A percentile compares a stretch with the other conserved stretches of the same genome.
Evolutionary conservation across 2,329 filamentous ascomycete species (phyloP).

Genomic region (Pezicula radicicola): DNA sequence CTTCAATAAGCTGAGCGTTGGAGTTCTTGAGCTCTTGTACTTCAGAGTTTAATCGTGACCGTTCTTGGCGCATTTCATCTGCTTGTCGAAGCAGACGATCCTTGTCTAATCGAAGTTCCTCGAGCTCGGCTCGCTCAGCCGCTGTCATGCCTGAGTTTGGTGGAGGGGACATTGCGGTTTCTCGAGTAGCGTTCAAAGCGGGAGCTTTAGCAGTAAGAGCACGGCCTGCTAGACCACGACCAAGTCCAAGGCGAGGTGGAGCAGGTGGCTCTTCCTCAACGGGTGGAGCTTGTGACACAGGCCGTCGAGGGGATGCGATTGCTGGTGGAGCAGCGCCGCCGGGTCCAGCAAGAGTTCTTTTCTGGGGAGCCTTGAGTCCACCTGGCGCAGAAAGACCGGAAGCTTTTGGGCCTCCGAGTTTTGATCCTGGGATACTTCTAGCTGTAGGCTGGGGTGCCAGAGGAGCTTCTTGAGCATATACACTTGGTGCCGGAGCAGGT

Average conservation of each 20-base stretch:
- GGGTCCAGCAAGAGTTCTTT: conserved; percentile 48
- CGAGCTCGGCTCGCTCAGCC: conserved; percentile 87
- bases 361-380: conserved; percentile 58
- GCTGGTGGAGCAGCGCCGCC: conserved; percentile 32
- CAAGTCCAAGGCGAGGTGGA: conserved; percentile 30
- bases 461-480: conserved; percentile 47
- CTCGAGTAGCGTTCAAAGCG: conserved; percentile 46
- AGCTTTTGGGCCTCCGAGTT: conserved; percentile 53
- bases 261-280: conserved; percentile 31
- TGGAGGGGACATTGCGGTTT: conserved; percentile 53
- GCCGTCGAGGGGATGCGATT: conserved; percentile 44
- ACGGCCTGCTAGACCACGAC: conserved; percentile 75
- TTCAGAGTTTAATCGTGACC: conserved; percentile 77
- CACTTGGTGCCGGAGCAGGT: conserved; percentile 39
- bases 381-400: conserved; percentile 39
- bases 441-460: conserved; percentile 57
- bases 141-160: conserved; percentile 65
- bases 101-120: conserved; percentile 81
- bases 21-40: conserved; percentile 94
- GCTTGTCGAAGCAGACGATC: conserved; percentile 72
- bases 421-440: conserved; percentile 44
- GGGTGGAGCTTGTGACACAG: conserved; percentile 46
- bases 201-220: conserved; percentile 74
- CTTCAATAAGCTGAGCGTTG: conserved; percentile 94
- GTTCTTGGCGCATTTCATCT: conserved; percentile 80